phyloP scores from a whole-genome alignment of 495 filamentous ascomycete species.

The Penicillium ochrochloron region DNA sequence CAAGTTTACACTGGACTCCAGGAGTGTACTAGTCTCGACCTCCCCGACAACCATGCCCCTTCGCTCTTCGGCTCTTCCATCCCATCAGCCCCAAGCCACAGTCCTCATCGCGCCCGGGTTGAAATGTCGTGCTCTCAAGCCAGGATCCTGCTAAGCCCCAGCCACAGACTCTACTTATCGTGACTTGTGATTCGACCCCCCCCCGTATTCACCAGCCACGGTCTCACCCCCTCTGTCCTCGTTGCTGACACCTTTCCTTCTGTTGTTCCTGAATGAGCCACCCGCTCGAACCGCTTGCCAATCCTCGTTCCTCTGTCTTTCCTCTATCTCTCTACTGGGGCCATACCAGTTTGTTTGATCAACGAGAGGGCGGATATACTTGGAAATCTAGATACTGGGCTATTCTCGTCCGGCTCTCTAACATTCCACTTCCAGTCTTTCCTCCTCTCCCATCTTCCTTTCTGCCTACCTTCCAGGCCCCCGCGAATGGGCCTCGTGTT shows the following conservation, averaged over 20 bases:
- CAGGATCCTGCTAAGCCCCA: slow-evolving; percentile 28
- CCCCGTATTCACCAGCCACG: slow-evolving; percentile 27
- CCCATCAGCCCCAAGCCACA: slow-evolving; percentile 29
- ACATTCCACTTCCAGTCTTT: slow-evolving; percentile 3
- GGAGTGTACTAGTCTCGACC: slow-evolving; percentile 15
- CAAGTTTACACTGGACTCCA: background rate
- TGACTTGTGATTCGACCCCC: slow-evolving; percentile 20
- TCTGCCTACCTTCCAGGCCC: slow-evolving; percentile 17
- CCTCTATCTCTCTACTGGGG: background rate
- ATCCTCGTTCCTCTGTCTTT: too few species aligned
- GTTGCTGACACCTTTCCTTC: slow-evolving; percentile 12
- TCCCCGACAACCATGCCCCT: background rate
- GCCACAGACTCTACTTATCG: slow-evolving; percentile 24
- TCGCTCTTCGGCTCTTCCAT: background rate
- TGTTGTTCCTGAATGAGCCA: slow-evolving; percentile 10
- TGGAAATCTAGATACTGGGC: background rate
- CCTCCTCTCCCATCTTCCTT: background rate
- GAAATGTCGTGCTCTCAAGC: slow-evolving; percentile 6
- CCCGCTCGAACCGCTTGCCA: background rate
- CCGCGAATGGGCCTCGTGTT: slow-evolving; percentile 5
- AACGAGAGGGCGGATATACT: background rate
- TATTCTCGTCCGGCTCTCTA: slow-evolving; percentile 4
- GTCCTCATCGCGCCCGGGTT: background rate
- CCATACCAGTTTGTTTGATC: background rate
- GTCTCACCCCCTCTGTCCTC: slow-evolving; percentile 12